These are phyloP conservation scores for Lepidopterella palustris DNA, from an alignment of 495 filamentous ascomycete species.

Conservation along the genomic window DNA sequence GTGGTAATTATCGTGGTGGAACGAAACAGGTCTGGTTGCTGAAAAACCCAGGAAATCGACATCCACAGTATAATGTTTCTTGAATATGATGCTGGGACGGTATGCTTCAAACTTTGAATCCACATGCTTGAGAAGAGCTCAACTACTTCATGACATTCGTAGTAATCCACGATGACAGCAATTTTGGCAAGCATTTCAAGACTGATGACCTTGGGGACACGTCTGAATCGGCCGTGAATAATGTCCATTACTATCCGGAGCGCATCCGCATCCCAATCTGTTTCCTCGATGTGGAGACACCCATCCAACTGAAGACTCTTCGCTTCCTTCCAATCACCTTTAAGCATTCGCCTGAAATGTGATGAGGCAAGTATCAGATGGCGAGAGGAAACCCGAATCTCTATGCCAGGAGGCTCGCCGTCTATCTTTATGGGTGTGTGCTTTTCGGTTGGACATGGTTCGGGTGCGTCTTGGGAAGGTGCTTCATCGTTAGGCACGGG, in stretches of 20 bases:
- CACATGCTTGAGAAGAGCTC: conserved; percentile 42
- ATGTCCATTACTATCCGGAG: conserved; percentile 45
- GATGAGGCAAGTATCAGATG: conserved; percentile 46
- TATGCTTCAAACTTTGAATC: conserved; percentile 31
- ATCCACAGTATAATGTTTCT: conserved; percentile 39
- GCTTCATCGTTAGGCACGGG: neutral
- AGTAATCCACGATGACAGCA: conserved; percentile 47
- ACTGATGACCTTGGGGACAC: conserved; percentile 39
- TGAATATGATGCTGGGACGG: conserved; percentile 17
- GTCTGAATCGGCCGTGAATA: conserved; percentile 43
- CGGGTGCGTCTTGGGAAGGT: neutral
- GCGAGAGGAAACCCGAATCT: conserved; percentile 44
- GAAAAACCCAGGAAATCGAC: conserved; percentile 38
- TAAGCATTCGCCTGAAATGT: conserved; percentile 39
- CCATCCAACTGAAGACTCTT: conserved; percentile 35
- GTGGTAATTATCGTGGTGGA: conserved; percentile 3
- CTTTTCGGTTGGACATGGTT: no score
- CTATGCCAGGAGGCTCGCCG: neutral
- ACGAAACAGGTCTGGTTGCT: conserved; percentile 10
- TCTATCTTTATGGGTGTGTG: no score
- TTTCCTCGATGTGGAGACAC: conserved; percentile 39
- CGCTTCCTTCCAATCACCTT: conserved; percentile 36
- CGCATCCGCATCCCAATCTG: conserved; percentile 39
- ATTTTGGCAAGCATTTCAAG: conserved; percentile 47
- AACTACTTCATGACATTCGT: conserved; percentile 43